Conservation (phyloP, 2,329 filamentous ascomycete genomes). For the Cercospora zeae-maydis region DNA sequence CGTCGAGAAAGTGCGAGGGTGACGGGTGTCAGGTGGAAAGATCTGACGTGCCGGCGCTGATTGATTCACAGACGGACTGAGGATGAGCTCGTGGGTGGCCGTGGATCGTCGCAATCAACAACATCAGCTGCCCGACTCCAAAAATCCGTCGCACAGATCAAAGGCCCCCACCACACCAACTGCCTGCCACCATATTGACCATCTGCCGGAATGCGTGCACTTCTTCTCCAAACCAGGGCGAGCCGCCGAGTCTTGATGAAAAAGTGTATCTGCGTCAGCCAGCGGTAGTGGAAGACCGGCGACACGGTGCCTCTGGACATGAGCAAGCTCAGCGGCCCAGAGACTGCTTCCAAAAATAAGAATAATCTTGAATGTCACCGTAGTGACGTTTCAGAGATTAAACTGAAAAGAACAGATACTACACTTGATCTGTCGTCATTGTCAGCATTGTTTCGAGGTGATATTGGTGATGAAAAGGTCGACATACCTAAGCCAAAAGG, state of each 20-base stretch:
- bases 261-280: constrained; percentile 14
- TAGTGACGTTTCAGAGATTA: constrained; percentile 12
- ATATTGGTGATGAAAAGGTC: neutral
- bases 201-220: too few relatives aligned
- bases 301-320: constrained; percentile 14
- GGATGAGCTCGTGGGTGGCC: too few relatives aligned
- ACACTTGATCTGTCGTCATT: neutral
- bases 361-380: constrained; percentile 11
- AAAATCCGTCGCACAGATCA: too few relatives aligned
- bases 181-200: too few relatives aligned
- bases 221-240: constrained; percentile 7
- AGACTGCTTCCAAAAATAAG: constrained; percentile 15
- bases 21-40: neutral
- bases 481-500: constrained; percentile 15
- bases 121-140: too few relatives aligned
- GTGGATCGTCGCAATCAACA: too few relatives aligned
- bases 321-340: constrained; percentile 13
- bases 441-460: neutral
- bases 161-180: too few relatives aligned
- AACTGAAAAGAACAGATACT: constrained; percentile 7
- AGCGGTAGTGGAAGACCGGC: constrained; percentile 13
- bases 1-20: neutral
- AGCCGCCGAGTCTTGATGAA: neutral
- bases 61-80: neutral
- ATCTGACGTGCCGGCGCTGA: neutral